Conservation (phyloP, 2,329 filamentous ascomycete genomes). For the Paecilomyces dactylethromorphus region DNA sequence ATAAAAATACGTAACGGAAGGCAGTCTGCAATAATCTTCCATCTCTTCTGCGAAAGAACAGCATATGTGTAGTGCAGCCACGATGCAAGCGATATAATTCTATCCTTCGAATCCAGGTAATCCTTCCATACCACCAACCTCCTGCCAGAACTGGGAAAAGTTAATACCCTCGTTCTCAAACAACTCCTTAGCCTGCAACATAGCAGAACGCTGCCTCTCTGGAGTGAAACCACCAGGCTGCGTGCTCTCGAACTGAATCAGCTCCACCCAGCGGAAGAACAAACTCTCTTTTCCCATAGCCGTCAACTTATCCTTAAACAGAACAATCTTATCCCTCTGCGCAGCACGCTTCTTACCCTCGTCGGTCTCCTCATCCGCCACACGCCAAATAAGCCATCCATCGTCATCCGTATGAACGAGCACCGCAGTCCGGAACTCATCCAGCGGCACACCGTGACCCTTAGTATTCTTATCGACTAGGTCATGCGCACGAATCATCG, state of each 20-base stretch:
- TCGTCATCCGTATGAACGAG: conserved; percentile 61
- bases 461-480: conserved; percentile 50
- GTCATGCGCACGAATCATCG: conserved; percentile 67
- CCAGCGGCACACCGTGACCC: conserved; percentile 39
- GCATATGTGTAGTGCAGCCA: neutral
- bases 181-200: conserved; percentile 66
- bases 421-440: conserved; percentile 67
- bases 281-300: conserved; percentile 77
- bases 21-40: neutral
- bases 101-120: conserved; percentile 44
- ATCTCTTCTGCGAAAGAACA: neutral
- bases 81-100: neutral
- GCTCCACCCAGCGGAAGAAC: conserved; percentile 89
- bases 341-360: neutral
- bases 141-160: conserved; percentile 72
- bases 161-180: conserved; percentile 72
- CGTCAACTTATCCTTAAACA: conserved; percentile 69
- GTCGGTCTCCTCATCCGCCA: conserved; percentile 48
- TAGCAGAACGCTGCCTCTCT: conserved; percentile 65
- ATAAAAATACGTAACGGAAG: neutral
- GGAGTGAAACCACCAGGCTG: conserved; percentile 70
- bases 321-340: conserved; percentile 61
- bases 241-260: conserved; percentile 80
- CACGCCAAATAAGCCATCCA: conserved; percentile 63
- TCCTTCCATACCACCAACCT: conserved; percentile 57